phyloP scores from a whole-genome alignment of 768 basidiomycete species.

The Amanita pallidorosea region DNA sequence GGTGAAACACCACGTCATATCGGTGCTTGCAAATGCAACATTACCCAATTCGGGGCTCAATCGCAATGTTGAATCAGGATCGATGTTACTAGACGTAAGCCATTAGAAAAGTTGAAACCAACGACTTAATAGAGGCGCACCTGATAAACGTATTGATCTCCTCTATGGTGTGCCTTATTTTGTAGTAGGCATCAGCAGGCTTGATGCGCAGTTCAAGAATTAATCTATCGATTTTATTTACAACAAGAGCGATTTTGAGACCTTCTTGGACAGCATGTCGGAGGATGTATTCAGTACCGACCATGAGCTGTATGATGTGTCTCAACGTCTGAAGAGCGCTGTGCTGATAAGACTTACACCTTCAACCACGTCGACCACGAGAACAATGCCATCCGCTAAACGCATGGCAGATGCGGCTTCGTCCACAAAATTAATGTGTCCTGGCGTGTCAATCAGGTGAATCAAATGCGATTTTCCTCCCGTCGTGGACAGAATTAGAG shows the following conservation, averaged over 20 bases:
- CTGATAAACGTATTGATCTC: slow-evolving; percentile 96
- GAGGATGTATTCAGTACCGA: slow-evolving; percentile 80
- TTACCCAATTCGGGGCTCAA: slow-evolving; percentile 94
- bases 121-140: slow-evolving; percentile 26
- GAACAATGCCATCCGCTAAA: slow-evolving; percentile 79
- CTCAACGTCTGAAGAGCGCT: slow-evolving; percentile 10
- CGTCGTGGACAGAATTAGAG: slow-evolving; percentile 75
- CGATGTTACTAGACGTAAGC: slow-evolving; percentile 46
- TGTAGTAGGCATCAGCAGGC: slow-evolving; percentile 95
- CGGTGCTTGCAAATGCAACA: slow-evolving; percentile 93
- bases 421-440: slow-evolving; percentile 98
- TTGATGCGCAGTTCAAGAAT: slow-evolving; percentile 95
- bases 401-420: slow-evolving; percentile 87
- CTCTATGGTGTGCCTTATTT: slow-evolving; percentile 98
- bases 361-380: slow-evolving; percentile 98
- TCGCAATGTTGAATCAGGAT: slow-evolving; percentile 80
- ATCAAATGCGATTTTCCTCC: slow-evolving; percentile 88
- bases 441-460: slow-evolving; percentile 94
- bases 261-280: slow-evolving; percentile 86
- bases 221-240: slow-evolving; percentile 97
- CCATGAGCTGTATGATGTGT: slow-evolving; percentile 59
- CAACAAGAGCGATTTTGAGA: slow-evolving; percentile 81
- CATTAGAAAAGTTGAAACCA: slow-evolving; percentile 4
- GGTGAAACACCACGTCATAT: slow-evolving; percentile 98
- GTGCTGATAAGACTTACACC: slow-evolving; percentile 48